A percentile compares a stretch with the other conserved stretches of the same genome.
These are phyloP conservation scores for Stephanodiscus triporus DNA, from an alignment of 108 stramenopile species.

Conservation along the genomic window DNA sequence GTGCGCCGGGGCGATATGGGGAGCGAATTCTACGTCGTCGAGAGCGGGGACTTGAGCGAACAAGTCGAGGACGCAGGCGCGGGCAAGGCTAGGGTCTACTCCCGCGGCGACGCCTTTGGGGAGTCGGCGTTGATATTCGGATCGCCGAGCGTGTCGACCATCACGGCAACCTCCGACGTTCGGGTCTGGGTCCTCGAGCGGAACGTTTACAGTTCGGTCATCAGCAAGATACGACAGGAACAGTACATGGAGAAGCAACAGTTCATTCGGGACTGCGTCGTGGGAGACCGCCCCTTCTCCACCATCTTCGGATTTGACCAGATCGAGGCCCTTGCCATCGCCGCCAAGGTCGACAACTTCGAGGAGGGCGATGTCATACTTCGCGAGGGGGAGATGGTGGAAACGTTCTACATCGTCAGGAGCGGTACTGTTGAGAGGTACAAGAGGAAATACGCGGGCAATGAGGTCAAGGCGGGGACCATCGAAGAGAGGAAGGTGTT, in stretches of 20 bases:
- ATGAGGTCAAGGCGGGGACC: slow-evolving; percentile 46
- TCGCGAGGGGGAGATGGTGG: slow-evolving; percentile 85
- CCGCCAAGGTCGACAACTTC: slow-evolving; percentile 56
- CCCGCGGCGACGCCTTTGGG: slow-evolving; percentile 62
- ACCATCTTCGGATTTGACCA: slow-evolving; percentile 55
- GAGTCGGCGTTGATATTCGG: slow-evolving; percentile 82
- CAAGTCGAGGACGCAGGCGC: slow-evolving; percentile 1
- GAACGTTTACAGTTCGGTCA: slow-evolving; percentile 69
- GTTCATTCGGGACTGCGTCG: slow-evolving; percentile 62
- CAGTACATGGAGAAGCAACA: slow-evolving; percentile 56
- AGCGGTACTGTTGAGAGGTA: slow-evolving; percentile 61
- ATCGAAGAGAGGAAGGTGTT: slow-evolving; percentile 47
- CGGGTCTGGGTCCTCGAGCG: slow-evolving; percentile 84
- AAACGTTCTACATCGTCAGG: slow-evolving; percentile 85
- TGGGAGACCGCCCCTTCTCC: slow-evolving; percentile 52
- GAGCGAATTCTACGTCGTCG: slow-evolving; percentile 81
- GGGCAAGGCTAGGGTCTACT: slow-evolving; percentile 48
- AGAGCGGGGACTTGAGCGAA: slow-evolving; percentile 26
- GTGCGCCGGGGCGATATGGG: slow-evolving; percentile 80
- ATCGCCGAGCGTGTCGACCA: slow-evolving; percentile 89
- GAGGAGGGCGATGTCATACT: slow-evolving; percentile 77
- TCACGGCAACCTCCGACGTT: slow-evolving; percentile 62
- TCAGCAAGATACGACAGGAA: slow-evolving; percentile 59
- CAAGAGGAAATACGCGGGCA: slow-evolving; percentile 38
- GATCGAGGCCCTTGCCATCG: slow-evolving; percentile 66